phyloP scores from a whole-genome alignment of 164 flowering plant species.

The Cinnamomum chago region DNA sequence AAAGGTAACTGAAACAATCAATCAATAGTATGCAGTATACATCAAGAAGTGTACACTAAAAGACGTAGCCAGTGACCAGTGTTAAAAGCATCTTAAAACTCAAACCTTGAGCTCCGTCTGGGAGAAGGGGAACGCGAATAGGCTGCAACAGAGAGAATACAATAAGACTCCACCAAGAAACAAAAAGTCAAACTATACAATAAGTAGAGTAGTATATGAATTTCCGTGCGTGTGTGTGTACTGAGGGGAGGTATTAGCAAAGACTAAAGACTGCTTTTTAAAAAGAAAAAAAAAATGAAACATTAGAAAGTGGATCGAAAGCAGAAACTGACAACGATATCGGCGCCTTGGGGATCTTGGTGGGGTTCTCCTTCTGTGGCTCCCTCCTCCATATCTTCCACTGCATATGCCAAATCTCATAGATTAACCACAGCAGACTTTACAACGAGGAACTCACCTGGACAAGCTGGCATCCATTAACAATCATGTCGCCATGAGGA shows the following conservation, averaged over 20 bases:
- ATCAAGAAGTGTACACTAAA: no score
- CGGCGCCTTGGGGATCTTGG: slow-evolving; percentile 71
- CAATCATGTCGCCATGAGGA: neutral
- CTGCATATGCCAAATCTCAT: slow-evolving; percentile 24
- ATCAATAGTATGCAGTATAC: no score
- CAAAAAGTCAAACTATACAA: neutral
- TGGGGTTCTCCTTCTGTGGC: slow-evolving; percentile 53
- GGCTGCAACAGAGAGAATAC: slow-evolving; percentile 21
- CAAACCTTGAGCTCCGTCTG: slow-evolving; percentile 39
- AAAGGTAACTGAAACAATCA: no score
- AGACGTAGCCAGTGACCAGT: neutral
- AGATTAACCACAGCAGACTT: neutral
- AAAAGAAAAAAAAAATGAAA: no score
- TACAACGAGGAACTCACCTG: neutral
- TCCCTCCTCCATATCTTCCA: slow-evolving; percentile 49
- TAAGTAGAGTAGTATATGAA: neutral
- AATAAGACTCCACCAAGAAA: slow-evolving; percentile 1
- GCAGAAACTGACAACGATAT: slow-evolving; percentile 65
- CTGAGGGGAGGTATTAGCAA: no score
- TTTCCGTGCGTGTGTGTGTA: neutral
- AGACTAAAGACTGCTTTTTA: no score
- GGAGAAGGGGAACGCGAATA: slow-evolving; percentile 42
- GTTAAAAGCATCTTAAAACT: neutral
- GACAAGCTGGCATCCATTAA: neutral
- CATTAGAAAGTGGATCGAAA: neutral